Evolutionary conservation across 2,329 filamentous ascomycete genomes (phyloP), one percentile per base, ranked within the genome.

Genomic region (Aspergillus ruber): DNA sequence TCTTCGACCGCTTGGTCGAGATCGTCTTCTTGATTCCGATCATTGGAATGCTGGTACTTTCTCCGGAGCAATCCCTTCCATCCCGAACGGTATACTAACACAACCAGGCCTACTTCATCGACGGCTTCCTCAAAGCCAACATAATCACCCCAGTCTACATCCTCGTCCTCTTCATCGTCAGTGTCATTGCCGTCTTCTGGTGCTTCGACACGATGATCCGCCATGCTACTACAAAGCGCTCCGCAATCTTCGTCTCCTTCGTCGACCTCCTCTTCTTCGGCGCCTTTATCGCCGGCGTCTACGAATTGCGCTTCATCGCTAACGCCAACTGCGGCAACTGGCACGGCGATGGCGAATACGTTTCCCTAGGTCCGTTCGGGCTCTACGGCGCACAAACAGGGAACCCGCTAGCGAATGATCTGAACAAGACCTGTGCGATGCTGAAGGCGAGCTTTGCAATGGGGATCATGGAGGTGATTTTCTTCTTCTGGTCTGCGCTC

Each of bases 391-490:
- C 58, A 6, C 56, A 68, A 29, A 75, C 75, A 42, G 70, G 70
- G 44, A 76, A 70, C 47, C 60, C 60, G 7, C 71, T 81, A 49
- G 67, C 76, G 38, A 62, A 83, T 36, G 68, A 77, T 45, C 68
- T 83, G 33, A 77, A 88, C 68, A 91, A 91, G 76, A 81, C 82
- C 4, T 97, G 91, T 71, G 81, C 85, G 43, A 93, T 96, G 88
- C 81, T 95, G 62, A 97, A 96, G 79, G 86, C 90, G 1, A 79
- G 77, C 56, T 97, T 89, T 71, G 91, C 89, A 2, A 84, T 96
- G 57, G 89, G 81, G 43, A 96, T 97, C 67, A 94, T 96, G 78
- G 88, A 93, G 67, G 74, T 76, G 56, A 73, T 93, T 54, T 84
- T 90, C 65, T 95, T 95, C 72, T 84, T 85, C 66, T 74, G 85